Evolutionary conservation across 2,329 filamentous ascomycete species (phyloP).

Genomic region (Penicillium sp.): DNA sequence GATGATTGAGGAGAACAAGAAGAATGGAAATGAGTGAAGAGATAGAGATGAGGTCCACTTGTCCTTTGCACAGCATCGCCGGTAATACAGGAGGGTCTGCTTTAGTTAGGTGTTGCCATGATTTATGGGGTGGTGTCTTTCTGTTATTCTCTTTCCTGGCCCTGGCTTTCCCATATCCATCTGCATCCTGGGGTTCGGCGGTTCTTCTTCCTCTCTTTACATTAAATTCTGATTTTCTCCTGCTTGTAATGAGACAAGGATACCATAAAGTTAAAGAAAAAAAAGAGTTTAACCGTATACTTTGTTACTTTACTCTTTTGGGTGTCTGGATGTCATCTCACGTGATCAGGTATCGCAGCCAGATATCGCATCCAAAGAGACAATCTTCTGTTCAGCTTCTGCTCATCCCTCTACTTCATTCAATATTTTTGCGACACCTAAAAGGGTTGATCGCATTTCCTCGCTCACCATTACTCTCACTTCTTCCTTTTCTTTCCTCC

Average conservation of each 20-base stretch:
- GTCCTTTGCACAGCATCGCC: slow-evolving; percentile 21
- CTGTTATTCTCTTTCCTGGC: slow-evolving; percentile 8
- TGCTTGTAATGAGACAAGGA: slow-evolving; percentile 21
- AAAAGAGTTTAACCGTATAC: neutral
- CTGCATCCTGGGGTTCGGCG: slow-evolving; percentile 29
- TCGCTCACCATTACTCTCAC: neutral
- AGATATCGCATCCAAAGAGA: neutral
- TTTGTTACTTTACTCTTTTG: neutral
- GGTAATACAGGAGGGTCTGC: slow-evolving; percentile 18
- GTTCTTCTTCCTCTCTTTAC: slow-evolving; percentile 12
- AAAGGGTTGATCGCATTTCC: neutral
- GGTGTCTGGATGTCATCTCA: neutral
- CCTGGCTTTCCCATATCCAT: slow-evolving; percentile 17
- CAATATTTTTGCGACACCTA: neutral
- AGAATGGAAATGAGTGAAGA: slow-evolving; percentile 25
- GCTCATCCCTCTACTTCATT: neutral
- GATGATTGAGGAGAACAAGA: slow-evolving; percentile 53
- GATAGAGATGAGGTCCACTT: slow-evolving; percentile 10
- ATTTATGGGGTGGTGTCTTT: slow-evolving; percentile 17
- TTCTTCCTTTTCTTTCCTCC: neutral
- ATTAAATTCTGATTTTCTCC: slow-evolving; percentile 15
- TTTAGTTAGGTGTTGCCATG: slow-evolving; percentile 21
- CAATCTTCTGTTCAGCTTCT: neutral
- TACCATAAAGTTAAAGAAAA: slow-evolving; percentile 14
- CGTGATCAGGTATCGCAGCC: neutral